These are phyloP conservation scores for Pascua guehoae DNA, from an alignment of 1,284 basidiomycete genomes.

Conservation along the genomic window DNA sequence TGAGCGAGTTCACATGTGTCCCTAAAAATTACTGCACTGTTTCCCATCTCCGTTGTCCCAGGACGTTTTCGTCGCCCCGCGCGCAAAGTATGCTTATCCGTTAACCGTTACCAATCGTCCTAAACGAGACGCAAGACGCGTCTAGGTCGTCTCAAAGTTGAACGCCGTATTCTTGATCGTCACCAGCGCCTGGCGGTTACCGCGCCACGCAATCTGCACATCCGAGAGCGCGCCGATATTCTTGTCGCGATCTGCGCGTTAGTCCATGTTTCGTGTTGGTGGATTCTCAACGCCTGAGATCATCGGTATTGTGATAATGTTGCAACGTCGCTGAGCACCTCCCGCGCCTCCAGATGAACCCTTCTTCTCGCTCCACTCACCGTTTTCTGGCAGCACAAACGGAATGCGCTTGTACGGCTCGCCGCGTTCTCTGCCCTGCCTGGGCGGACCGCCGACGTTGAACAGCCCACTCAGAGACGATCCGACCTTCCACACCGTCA, in stretches of 20 bases:
- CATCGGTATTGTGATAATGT: slow-evolving; percentile 3
- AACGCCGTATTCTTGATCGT: slow-evolving; percentile 74
- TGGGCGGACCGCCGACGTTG: slow-evolving; percentile 81
- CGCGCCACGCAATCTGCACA: slow-evolving; percentile 76
- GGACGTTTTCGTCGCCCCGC: too few relatives aligned
- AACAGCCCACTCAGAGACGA: slow-evolving; percentile 82
- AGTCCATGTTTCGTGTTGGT: too few relatives aligned
- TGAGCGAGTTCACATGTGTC: too few relatives aligned
- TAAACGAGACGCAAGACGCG: not conserved
- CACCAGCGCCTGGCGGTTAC: slow-evolving; percentile 73
- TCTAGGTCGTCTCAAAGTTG: slow-evolving; percentile 66
- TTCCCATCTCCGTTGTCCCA: too few relatives aligned
- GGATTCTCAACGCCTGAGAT: too few relatives aligned
- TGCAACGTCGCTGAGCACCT: too few relatives aligned
- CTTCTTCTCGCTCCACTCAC: slow-evolving; percentile 33
- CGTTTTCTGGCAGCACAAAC: slow-evolving; percentile 58
- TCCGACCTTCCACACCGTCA: slow-evolving; percentile 87
- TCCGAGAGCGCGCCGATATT: slow-evolving; percentile 66
- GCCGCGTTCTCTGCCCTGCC: slow-evolving; percentile 74
- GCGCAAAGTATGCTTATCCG: not conserved
- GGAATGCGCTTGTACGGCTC: slow-evolving; percentile 78
- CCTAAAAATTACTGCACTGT: too few relatives aligned
- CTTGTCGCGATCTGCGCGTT: slow-evolving; percentile 21
- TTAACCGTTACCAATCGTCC: too few relatives aligned
- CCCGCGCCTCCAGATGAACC: not conserved